Conservation (phyloP, 78 protist species). For the Dictyostelium brefeldianum region DNA sequence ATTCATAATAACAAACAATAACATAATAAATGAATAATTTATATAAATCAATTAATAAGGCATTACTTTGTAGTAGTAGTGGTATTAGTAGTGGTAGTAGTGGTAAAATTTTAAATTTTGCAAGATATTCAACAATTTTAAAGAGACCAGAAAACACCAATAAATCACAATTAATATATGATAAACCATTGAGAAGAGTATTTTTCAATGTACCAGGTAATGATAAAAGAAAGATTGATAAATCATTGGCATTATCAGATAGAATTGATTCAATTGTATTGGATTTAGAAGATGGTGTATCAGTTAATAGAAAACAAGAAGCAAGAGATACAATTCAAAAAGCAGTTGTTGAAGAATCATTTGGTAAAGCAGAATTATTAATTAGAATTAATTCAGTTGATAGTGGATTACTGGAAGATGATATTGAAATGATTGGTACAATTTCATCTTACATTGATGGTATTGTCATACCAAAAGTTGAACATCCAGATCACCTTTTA, state of each 20-base stretch:
- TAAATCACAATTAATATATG: conserved; percentile 38
- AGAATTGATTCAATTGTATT: conserved; percentile 74
- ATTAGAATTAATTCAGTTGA: conserved; percentile 75
- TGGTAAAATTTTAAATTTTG: background rate
- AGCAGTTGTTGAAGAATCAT: conserved; percentile 20
- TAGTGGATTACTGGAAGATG: conserved; percentile 63
- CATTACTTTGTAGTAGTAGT: background rate
- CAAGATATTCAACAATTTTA: background rate
- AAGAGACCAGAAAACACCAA: conserved; percentile 1
- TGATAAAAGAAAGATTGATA: conserved; percentile 76
- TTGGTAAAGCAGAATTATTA: conserved; percentile 40
- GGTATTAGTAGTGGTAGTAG: background rate
- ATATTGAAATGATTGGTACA: conserved; percentile 23
- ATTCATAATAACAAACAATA: too few relatives aligned
- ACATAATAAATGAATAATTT: background rate
- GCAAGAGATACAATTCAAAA: conserved; percentile 74
- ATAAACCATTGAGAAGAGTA: conserved; percentile 75
- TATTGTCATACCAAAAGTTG: conserved; percentile 80
- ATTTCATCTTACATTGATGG: conserved; percentile 60
- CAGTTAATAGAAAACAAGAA: conserved; percentile 68
- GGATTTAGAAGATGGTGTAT: conserved; percentile 86
- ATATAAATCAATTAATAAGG: background rate
- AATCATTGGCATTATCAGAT: conserved; percentile 48
- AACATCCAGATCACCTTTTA: conserved; percentile 37
- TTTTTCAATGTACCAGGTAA: conserved; percentile 83